A percentile compares a stretch with the other conserved stretches of the same genome.
Evolutionary conservation across 768 basidiomycete species (phyloP).

Genomic region (Tricholoma flavovirens): DNA sequence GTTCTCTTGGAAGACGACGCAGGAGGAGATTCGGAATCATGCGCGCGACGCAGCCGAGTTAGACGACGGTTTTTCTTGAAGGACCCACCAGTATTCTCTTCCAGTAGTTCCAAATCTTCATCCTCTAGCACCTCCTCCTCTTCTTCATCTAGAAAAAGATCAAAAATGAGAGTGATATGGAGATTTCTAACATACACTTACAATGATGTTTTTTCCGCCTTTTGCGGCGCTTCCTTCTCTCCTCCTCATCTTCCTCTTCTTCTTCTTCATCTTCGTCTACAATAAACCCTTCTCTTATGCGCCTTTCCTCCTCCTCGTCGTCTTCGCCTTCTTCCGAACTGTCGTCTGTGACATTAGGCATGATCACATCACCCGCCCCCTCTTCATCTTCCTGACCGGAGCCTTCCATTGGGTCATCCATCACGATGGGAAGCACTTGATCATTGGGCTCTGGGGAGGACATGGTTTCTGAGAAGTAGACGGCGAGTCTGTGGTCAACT

Average conservation of each 20-base stretch:
- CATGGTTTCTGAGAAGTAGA: slow-evolving; percentile 34
- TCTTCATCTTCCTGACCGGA: slow-evolving; percentile 51
- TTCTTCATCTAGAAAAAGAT: slow-evolving; percentile 28
- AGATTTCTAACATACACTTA: slow-evolving; percentile 31
- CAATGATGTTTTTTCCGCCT: slow-evolving; percentile 64
- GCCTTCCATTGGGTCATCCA: slow-evolving; percentile 56
- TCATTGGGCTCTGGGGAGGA: slow-evolving; percentile 43
- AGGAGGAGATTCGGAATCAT: slow-evolving; percentile 62
- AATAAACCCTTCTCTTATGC: slow-evolving; percentile 85
- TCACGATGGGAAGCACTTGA: slow-evolving; percentile 21
- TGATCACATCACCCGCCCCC: slow-evolving; percentile 49
- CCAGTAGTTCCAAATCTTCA: slow-evolving; percentile 86
- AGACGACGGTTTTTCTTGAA: slow-evolving; percentile 67
- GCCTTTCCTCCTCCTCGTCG: slow-evolving; percentile 80
- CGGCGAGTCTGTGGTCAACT: slow-evolving; percentile 16
- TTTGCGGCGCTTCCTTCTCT: slow-evolving; percentile 55
- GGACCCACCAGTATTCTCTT: slow-evolving; percentile 82
- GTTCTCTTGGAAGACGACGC: slow-evolving; percentile 57
- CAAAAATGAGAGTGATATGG: slow-evolving; percentile 4
- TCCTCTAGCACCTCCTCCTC: slow-evolving; percentile 79
- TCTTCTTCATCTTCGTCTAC: slow-evolving; percentile 88
- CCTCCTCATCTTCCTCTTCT: slow-evolving; percentile 66
- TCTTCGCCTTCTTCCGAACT: slow-evolving; percentile 90
- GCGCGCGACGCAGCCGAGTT: slow-evolving; percentile 65
- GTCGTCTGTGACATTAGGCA: slow-evolving; percentile 60